Evolutionary conservation across 805 yeast genomes (phyloP).

Genomic region (Schwanniomyces polymorphus): DNA sequence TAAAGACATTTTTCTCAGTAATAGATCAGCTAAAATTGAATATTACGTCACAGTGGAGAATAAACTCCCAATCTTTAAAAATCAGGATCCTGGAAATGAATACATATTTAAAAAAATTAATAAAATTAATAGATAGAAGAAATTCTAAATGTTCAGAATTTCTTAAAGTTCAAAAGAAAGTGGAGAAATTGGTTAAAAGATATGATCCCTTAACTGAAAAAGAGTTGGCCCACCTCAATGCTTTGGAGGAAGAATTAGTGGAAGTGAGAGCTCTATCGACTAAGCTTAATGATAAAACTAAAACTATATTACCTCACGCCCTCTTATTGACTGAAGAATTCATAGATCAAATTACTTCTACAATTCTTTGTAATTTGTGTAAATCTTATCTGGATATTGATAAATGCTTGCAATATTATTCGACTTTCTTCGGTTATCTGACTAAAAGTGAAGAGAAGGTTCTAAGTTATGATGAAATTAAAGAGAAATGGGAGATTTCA

Average conservation of each 20-base stretch:
- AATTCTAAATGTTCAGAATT: slow-evolving; percentile 43
- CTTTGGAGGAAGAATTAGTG: slow-evolving; percentile 27
- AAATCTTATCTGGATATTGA: slow-evolving; percentile 31
- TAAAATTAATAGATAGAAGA: slow-evolving; percentile 45
- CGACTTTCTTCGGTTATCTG: slow-evolving; percentile 25
- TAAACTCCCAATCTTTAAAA: slow-evolving; percentile 26
- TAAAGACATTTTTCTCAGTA: slow-evolving; percentile 22
- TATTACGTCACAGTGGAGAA: slow-evolving; percentile 20
- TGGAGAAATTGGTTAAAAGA: slow-evolving; percentile 38
- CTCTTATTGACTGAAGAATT: slow-evolving; percentile 49
- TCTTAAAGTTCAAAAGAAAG: slow-evolving; percentile 34
- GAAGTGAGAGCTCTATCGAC: slow-evolving; percentile 28
- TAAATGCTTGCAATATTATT: slow-evolving; percentile 17
- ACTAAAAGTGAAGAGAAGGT: slow-evolving; percentile 7
- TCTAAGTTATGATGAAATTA: slow-evolving; percentile 29
- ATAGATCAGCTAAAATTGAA: slow-evolving; percentile 17
- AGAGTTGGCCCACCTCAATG: slow-evolving; percentile 33
- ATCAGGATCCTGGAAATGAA: slow-evolving; percentile 40
- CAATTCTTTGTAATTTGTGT: slow-evolving; percentile 36
- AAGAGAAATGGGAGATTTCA: slow-evolving; percentile 38
- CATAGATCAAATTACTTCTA: slow-evolving; percentile 39
- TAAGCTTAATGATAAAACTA: slow-evolving; percentile 40
- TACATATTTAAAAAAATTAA: slow-evolving; percentile 30
- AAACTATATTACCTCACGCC: slow-evolving; percentile 46
- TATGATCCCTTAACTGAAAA: slow-evolving; percentile 33